These are phyloP conservation scores for Calonectria hawksworthii DNA, from an alignment of 2,329 filamentous ascomycete genomes.

Conservation along the genomic window DNA sequence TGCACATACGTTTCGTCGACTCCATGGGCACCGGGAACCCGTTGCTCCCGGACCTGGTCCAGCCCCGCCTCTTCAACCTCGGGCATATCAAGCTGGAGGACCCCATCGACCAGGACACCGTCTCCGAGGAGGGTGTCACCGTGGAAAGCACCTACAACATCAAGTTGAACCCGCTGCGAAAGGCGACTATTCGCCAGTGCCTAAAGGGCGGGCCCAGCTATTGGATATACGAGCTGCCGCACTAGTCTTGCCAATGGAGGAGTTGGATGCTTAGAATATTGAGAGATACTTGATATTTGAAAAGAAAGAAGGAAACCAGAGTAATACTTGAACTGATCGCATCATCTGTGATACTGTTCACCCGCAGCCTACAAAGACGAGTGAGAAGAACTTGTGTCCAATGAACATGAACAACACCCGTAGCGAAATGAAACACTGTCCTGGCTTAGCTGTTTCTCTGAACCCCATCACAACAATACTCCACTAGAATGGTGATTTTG, in stretches of 20 bases:
- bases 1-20: conserved; percentile 38
- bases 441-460: neutral
- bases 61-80: conserved; percentile 35
- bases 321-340: too few species aligned
- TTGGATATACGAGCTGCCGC: neutral
- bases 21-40: neutral
- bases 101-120: neutral
- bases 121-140: neutral
- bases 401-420: neutral
- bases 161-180: conserved; percentile 23
- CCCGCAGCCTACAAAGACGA: neutral
- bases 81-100: neutral
- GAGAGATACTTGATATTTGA: neutral
- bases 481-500: neutral
- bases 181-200: neutral
- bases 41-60: neutral
- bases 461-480: neutral
- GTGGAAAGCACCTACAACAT: conserved; percentile 24
- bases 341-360: neutral
- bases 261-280: too few species aligned
- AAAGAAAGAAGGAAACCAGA: too few species aligned
- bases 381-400: neutral
- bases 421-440: neutral
- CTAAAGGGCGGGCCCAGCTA: neutral
- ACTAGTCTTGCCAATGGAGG: neutral